A percentile compares a stretch with the other conserved stretches of the same genome.
phyloP scores from a whole-genome alignment of 2,329 filamentous ascomycete genomes.

The Stagonosporopsis chrysanthemi region DNA sequence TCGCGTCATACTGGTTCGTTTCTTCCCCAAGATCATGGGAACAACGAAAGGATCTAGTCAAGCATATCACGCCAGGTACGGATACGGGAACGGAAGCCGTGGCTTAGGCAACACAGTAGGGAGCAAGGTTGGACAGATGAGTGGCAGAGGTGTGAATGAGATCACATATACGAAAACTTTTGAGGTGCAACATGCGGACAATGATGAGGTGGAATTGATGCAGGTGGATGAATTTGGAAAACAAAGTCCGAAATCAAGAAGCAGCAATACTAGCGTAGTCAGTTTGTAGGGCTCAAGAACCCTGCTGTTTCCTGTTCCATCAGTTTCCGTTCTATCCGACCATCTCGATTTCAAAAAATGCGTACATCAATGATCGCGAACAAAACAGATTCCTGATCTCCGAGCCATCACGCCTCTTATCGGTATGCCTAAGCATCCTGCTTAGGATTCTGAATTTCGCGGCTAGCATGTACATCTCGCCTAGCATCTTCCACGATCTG shows the following conservation, averaged over 20 bases:
- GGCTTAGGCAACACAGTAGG: slow-evolving; percentile 7
- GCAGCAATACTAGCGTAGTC: slow-evolving; percentile 19
- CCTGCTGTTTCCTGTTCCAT: background rate
- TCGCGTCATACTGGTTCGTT: slow-evolving; percentile 48
- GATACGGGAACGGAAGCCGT: slow-evolving; percentile 9
- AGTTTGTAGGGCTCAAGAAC: slow-evolving; percentile 16
- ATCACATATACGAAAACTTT: slow-evolving; percentile 18
- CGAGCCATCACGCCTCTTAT: background rate
- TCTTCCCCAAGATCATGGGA: slow-evolving; percentile 49
- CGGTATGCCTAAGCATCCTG: too few relatives aligned
- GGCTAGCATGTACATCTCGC: slow-evolving; percentile 23
- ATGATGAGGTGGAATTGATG: slow-evolving; percentile 21
- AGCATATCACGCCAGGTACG: slow-evolving; percentile 14
- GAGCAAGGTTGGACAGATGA: slow-evolving; percentile 6
- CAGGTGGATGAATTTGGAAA: slow-evolving; percentile 22
- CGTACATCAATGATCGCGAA: too few relatives aligned
- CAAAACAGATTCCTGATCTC: too few relatives aligned
- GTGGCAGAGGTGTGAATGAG: slow-evolving; percentile 8
- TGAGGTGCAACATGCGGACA: slow-evolving; percentile 12
- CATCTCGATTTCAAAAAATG: background rate
- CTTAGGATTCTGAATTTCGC: too few relatives aligned
- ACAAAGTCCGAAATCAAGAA: slow-evolving; percentile 14
- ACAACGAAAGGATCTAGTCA: slow-evolving; percentile 33
- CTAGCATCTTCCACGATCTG: slow-evolving; percentile 33
- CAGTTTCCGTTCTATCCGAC: background rate